Evolutionary conservation across 106 monocot genomes (phyloP).

Genomic region (Iris macrosiphon): DNA sequence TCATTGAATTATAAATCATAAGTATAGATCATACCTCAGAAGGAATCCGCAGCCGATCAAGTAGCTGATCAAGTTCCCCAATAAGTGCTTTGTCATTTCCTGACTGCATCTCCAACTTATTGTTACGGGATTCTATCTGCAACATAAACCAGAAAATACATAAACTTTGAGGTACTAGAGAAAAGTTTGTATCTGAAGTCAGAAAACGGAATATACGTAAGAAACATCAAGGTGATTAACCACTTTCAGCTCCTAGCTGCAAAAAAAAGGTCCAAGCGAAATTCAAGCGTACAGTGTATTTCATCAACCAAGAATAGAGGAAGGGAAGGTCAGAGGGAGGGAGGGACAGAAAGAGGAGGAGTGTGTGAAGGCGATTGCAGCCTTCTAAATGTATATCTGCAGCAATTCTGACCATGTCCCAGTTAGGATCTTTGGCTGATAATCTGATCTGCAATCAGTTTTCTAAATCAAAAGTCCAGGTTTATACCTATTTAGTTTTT

Average conservation of each 20-base stretch:
- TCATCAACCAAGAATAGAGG: background rate
- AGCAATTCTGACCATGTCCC: too few relatives aligned
- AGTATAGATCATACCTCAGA: conserved; percentile 45
- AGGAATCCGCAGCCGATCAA: conserved; percentile 84
- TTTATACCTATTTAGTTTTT: too few relatives aligned
- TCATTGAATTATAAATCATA: background rate
- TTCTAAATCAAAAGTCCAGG: too few relatives aligned
- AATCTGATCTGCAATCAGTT: too few relatives aligned
- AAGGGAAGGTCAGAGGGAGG: too few relatives aligned
- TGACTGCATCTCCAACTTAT: conserved; percentile 95
- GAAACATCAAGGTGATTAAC: background rate
- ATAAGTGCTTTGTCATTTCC: conserved; percentile 65
- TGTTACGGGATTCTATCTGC: conserved; percentile 97
- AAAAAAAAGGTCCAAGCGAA: background rate
- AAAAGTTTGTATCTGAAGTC: background rate
- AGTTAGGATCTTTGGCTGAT: too few relatives aligned
- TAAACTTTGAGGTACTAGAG: background rate
- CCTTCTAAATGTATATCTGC: too few relatives aligned
- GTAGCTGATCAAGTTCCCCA: conserved; percentile 90
- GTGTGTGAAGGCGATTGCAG: too few relatives aligned
- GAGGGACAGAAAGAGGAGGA: too few relatives aligned
- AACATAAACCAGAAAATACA: conserved; percentile 14
- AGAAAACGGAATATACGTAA: background rate
- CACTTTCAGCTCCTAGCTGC: background rate
- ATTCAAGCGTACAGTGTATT: background rate